Evolutionary conservation across 139 green algal species (phyloP), one percentile per base, ranked within the genome.

Genomic region (Parachlorella kessleri): DNA sequence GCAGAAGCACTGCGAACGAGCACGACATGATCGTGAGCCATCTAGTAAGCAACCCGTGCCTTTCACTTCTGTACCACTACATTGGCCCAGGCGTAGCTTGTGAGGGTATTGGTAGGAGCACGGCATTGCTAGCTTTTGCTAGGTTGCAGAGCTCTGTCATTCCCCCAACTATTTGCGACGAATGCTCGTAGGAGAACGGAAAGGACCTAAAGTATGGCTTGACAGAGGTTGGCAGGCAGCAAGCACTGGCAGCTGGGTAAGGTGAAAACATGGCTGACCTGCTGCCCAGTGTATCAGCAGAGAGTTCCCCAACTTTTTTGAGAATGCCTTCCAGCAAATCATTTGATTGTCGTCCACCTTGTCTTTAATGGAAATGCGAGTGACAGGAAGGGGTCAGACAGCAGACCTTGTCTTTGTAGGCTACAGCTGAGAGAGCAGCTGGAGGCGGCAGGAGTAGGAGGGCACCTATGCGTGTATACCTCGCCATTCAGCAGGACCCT

Each of bases 401-500:
- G 32, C 55, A 1, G 14, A 54, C n/a, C n/a, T n/a, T n/a, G n/a
- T n/a, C n/a, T n/a, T n/a, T n/a, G n/a, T n/a, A n/a, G n/a, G n/a
- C n/a, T n/a, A n/a, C n/a, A 72, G 33, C 59, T 79, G 26, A 30
- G 28, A 39, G 41, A 66, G 26, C 24, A 35, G 36, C 26, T 39
- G 35, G 37, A 53, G 3, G 5, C 71, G 21, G 1, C 59, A 2
- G 21, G 5, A 8, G 72, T 24, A n/a, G n/a, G n/a, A n/a, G n/a
- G n/a, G n/a, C n/a, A n/a, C n/a, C n/a, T 91, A 32, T 40, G 32
- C 7, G 48, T 91, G 24, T 71, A 79, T 18, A 65, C 65, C 18
- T 92, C 87, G 6, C 88, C 88, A 3, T 92, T 92, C 68, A 89
- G 79, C 14, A 73, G 88, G n/a, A 83, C 85, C 0, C 1, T 84